phyloP scores from a whole-genome alignment of 805 yeast species.

The Cyberlindnera sargentensis region DNA sequence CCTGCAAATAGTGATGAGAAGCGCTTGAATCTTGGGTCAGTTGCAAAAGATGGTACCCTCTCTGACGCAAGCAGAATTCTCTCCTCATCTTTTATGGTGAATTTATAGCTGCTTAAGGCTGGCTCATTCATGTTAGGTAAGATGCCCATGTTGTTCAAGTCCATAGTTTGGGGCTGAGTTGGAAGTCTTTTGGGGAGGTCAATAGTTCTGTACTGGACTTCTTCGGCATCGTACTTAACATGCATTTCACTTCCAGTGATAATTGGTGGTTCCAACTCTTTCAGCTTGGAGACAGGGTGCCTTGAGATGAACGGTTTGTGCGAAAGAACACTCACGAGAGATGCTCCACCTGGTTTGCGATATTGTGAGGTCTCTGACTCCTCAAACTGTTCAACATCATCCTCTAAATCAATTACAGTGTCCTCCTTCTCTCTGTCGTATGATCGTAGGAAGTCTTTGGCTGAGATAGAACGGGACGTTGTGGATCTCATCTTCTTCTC shows the following conservation, averaged over 20 bases:
- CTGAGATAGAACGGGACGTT: constrained; percentile 9
- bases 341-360: constrained; percentile 1
- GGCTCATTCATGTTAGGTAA: background rate
- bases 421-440: constrained; percentile 2
- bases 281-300: constrained; percentile 17
- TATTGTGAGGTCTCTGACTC: too few species aligned
- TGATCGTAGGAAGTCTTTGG: constrained; percentile 14
- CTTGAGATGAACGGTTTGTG: constrained; percentile 4
- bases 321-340: constrained; percentile 8
- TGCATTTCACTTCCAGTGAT: constrained; percentile 11
- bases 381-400: background rate
- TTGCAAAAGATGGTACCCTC: background rate
- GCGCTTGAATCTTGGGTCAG: constrained; percentile 1
- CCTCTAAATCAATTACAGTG: background rate
- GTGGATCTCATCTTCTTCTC: constrained; percentile 18
- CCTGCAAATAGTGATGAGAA: background rate
- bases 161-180: background rate
- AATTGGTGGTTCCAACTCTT: constrained; percentile 10
- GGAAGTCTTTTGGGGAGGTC: background rate
- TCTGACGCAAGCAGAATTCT: constrained; percentile 1
- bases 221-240: constrained; percentile 6
- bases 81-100: background rate
- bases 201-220: constrained; percentile 2
- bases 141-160: background rate
- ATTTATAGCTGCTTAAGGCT: background rate